Percentiles rank a stretch among this genome's conserved stretches.
Evolutionary conservation across 306 rosid genomes (phyloP).

Genomic region (Castanea mollissima): DNA sequence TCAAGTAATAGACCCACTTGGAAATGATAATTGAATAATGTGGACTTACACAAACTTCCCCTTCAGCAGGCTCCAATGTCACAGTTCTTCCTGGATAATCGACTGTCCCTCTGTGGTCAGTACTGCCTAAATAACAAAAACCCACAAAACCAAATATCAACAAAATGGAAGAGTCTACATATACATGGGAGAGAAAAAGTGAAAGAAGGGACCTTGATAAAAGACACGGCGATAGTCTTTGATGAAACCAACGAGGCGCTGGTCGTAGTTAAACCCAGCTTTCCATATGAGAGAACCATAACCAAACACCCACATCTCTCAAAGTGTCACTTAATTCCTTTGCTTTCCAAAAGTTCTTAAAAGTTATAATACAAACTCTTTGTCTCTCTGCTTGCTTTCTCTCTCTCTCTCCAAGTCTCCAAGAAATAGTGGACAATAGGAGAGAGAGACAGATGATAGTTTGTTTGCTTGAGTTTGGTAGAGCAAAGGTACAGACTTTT

Average conservation of each 20-base stretch:
- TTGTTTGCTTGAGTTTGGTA: not conserved
- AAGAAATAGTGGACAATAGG: not conserved
- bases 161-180: not conserved
- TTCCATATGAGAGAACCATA: conserved; percentile 83
- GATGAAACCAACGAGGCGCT: conserved; percentile 72
- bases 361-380: not conserved
- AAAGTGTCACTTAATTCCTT: not conserved
- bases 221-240: conserved; percentile 91
- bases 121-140: conserved; percentile 58
- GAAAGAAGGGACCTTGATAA: conserved; percentile 55
- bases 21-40: not conserved
- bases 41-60: conserved; percentile 70
- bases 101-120: conserved; percentile 92
- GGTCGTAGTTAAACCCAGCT: conserved; percentile 71
- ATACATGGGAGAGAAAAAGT: not conserved
- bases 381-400: not conserved
- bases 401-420: not conserved
- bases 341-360: no score
- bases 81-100: conserved; percentile 93
- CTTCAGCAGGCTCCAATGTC: conserved; percentile 80
- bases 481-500: not conserved
- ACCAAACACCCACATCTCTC: conserved; percentile 81
- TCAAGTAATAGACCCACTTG: not conserved
- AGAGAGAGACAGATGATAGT: not conserved
- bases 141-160: conserved; percentile 23